Conservation (phyloP, 768 basidiomycete genomes). For the Tulasnella sp. region DNA sequence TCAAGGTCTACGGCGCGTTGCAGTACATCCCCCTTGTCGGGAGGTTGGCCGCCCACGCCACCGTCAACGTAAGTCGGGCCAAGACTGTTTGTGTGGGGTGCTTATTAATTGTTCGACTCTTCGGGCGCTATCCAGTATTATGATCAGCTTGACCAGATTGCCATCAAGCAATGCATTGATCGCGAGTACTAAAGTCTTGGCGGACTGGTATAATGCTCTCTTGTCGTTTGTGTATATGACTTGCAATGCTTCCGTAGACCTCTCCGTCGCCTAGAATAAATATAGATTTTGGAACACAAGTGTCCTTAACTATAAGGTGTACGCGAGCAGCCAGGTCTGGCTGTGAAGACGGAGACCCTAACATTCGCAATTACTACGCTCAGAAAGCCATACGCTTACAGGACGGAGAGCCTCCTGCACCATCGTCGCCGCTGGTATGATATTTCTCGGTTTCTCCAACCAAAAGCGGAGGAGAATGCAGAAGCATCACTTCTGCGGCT, state of each 20-base stretch:
- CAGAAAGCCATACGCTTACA: too few species aligned
- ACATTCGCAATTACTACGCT: too few species aligned
- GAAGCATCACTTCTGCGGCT: constrained; percentile 52
- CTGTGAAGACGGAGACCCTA: too few species aligned
- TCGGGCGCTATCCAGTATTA: background rate
- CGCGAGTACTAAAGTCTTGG: background rate
- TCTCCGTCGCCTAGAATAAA: background rate
- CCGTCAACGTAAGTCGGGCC: background rate
- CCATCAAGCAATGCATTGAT: background rate
- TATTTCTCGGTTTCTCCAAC: constrained; percentile 61
- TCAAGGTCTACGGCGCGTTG: background rate
- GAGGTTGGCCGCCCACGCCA: constrained; percentile 9
- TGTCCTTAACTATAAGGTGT: background rate
- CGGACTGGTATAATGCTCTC: background rate
- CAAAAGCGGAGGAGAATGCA: constrained; percentile 51
- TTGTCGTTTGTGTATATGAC: background rate
- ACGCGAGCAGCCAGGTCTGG: too few species aligned
- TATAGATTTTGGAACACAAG: background rate
- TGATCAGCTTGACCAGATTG: constrained; percentile 12
- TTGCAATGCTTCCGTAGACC: background rate
- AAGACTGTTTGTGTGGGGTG: background rate
- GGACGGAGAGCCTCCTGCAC: too few species aligned
- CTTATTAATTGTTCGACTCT: background rate
- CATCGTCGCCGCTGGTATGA: constrained; percentile 86
- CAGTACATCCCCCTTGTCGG: constrained; percentile 4